Percentiles rank a stretch among this genome's conserved stretches.
phyloP scores from a whole-genome alignment of 2,329 filamentous ascomycete species.

The Xylaria digitata region DNA sequence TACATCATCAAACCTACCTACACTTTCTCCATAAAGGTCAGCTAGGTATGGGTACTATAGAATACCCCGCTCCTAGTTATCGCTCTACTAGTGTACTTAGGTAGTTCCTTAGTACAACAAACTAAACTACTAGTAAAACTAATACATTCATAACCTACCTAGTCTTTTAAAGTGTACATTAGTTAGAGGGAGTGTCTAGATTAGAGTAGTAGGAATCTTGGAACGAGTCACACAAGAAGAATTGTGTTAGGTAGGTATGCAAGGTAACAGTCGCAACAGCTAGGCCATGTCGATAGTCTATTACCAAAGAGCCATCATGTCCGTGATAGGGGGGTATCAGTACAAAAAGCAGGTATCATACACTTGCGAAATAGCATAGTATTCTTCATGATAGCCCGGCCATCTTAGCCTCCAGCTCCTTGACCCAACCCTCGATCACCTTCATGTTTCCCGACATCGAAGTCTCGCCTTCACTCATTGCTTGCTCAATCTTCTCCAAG shows the following conservation, averaged over 20 bases:
- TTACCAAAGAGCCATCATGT: conserved; percentile 14
- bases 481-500: conserved; percentile 79
- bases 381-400: conserved; percentile 62
- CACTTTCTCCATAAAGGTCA: too few relatives aligned
- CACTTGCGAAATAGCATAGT: conserved; percentile 20
- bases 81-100: too few relatives aligned
- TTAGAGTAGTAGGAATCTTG: background rate
- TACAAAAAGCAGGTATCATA: conserved; percentile 41
- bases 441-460: conserved; percentile 83
- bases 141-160: too few relatives aligned
- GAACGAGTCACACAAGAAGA: too few relatives aligned
- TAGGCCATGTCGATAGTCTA: background rate
- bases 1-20: too few relatives aligned
- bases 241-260: too few relatives aligned
- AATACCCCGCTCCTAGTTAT: conserved; percentile 1
- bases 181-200: too few relatives aligned
- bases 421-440: conserved; percentile 89
- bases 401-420: conserved; percentile 83
- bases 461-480: conserved; percentile 75
- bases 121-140: too few relatives aligned
- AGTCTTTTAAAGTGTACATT: too few relatives aligned
- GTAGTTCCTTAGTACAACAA: too few relatives aligned
- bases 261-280: background rate
- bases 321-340: conserved; percentile 52
- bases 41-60: too few relatives aligned